These are phyloP conservation scores for Thalassiosira sp. DNA, from an alignment of 352 stramenopile genomes.

Conservation along the genomic window DNA sequence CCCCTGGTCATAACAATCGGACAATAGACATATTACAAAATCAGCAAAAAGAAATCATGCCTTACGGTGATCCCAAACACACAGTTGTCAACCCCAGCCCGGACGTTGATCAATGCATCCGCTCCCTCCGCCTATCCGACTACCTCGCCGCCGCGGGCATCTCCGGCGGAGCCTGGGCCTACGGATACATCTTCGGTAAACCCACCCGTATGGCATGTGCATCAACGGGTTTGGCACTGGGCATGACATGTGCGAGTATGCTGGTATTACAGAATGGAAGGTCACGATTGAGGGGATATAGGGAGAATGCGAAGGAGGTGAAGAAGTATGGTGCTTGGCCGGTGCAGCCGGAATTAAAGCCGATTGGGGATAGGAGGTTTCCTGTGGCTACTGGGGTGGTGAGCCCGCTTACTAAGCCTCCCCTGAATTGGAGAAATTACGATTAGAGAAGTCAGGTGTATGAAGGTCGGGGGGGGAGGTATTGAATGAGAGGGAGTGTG, in stretches of 20 bases:
- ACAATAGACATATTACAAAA: slow-evolving; percentile 2
- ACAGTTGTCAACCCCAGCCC: slow-evolving; percentile 47
- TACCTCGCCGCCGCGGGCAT: slow-evolving; percentile 49
- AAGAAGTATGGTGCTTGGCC: slow-evolving; percentile 60
- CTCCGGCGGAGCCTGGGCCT: slow-evolving; percentile 62
- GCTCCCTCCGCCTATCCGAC: slow-evolving; percentile 50
- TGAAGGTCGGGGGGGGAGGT: no score
- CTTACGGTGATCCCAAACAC: slow-evolving; percentile 50
- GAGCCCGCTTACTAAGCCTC: slow-evolving; percentile 33
- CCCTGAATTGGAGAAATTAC: slow-evolving; percentile 68
- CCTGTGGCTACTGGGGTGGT: slow-evolving; percentile 45
- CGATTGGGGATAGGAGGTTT: slow-evolving; percentile 39
- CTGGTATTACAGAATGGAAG: slow-evolving; percentile 69
- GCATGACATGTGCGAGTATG: slow-evolving; percentile 72
- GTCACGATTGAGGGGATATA: slow-evolving; percentile 65
- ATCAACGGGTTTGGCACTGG: slow-evolving; percentile 62
- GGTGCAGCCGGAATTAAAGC: slow-evolving; percentile 34
- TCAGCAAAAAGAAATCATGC: slow-evolving; percentile 24
- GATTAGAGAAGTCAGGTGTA: no score
- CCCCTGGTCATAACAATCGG: neutral
- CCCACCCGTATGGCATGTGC: slow-evolving; percentile 66
- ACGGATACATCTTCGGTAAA: slow-evolving; percentile 80
- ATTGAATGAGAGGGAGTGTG: no score
- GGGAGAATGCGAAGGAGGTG: slow-evolving; percentile 73
- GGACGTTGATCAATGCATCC: slow-evolving; percentile 50